Evolutionary conservation across 2,329 filamentous ascomycete genomes (phyloP), one percentile per base, ranked within the genome.

Genomic region (Ceratocystis cubensis): DNA sequence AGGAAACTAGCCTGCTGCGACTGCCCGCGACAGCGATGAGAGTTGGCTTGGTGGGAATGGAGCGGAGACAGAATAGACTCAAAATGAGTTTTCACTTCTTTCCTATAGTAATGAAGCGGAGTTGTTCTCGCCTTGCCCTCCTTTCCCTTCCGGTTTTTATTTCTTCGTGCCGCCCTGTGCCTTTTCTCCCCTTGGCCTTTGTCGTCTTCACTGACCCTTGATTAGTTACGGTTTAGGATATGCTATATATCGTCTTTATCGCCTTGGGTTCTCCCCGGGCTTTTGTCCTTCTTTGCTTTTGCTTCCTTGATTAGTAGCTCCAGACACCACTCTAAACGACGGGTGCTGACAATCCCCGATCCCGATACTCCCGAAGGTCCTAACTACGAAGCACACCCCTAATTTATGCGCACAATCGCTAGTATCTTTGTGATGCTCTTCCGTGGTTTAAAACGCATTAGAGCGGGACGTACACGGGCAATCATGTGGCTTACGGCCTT

Each of bases 401-500:
- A 10, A 80, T 84, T 0, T 88, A 83, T 82, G 79, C 84, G 0
- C 76, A 82, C 4, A 75, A 75, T 45, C 79, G 87, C 3, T 81
- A 84, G 67, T 80, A 81, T 15, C 75, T 91, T 0, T 88, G 83
- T 69, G 84, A 89, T 70, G 79, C 84, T 0, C 71, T 89, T 0
- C 78, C 81, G 0, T 88, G 84, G 74, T 89, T 83, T 73, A 81
- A 79, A 15, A 75, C 81, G 1, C 83, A 84, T 46, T 83, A 90
- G 70, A 78, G 82, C 1, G 84, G 83, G 4, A 76, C 80, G 3
- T 84, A 90, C 65, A 76, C 77, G 0, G 76, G 74, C 0, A 74
- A 79, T 1, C 75, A 77, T 0, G 73, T 82, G n/a, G 79, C 79
- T 1, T 76, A 77, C 56, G 84, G 82, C 0, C 81, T 87, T 67